phyloP scores from a whole-genome alignment of 805 yeast genomes.

The Sungouiella thailandica region DNA sequence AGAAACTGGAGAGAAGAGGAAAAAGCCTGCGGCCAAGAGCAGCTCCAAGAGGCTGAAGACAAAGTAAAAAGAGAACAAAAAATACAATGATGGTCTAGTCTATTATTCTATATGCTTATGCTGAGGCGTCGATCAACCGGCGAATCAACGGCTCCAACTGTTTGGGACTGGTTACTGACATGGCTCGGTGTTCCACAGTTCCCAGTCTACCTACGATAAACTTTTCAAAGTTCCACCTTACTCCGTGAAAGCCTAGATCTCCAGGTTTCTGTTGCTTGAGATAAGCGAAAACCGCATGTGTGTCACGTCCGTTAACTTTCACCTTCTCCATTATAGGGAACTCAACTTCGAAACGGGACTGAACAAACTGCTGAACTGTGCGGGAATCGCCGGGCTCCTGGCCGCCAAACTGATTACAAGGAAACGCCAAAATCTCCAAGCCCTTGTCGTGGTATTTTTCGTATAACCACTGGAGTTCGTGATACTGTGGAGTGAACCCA shows the following conservation, averaged over 20 bases:
- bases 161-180: slow-evolving; percentile 65
- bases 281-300: slow-evolving; percentile 24
- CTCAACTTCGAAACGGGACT: slow-evolving; percentile 24
- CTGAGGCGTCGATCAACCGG: too few species aligned
- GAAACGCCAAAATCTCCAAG: slow-evolving; percentile 73
- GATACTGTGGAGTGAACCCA: slow-evolving; percentile 34
- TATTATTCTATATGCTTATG: too few species aligned
- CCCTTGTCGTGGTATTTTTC: slow-evolving; percentile 60
- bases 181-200: slow-evolving; percentile 52
- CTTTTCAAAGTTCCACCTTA: slow-evolving; percentile 80
- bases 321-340: slow-evolving; percentile 37
- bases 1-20: slow-evolving; percentile 1
- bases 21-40: slow-evolving; percentile 1
- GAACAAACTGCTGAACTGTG: slow-evolving; percentile 18
- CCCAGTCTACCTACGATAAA: slow-evolving; percentile 59
- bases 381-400: slow-evolving; percentile 68
- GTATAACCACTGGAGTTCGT: slow-evolving; percentile 64
- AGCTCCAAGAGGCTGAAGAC: slow-evolving; percentile 4
- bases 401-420: slow-evolving; percentile 83
- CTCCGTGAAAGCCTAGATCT: slow-evolving; percentile 35
- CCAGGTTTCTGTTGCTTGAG: slow-evolving; percentile 26
- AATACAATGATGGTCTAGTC: too few species aligned
- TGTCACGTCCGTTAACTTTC: slow-evolving; percentile 31
- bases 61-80: too few species aligned
- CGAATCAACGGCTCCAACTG: slow-evolving; percentile 40